Evolutionary conservation across 2,329 filamentous ascomycete species (phyloP), one percentile per base, ranked within the genome.

Genomic region (Arthrinium puccinioides): DNA sequence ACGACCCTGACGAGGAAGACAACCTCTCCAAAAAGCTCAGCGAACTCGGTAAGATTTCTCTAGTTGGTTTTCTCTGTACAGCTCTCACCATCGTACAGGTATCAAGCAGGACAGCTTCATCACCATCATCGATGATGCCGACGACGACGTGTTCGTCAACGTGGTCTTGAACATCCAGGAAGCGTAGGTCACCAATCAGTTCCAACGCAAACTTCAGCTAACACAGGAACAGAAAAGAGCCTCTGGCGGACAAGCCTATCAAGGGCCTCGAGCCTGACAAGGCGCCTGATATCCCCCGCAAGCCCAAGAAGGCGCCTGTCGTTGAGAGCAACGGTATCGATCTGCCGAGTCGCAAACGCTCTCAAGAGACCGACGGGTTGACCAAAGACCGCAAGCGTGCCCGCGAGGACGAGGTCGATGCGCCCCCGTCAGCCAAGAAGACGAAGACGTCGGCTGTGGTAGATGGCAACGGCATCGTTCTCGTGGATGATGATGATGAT

Each of bases 1-100:
- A 94, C 51, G 92, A 97, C 51, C 76, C 82, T 1, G 92, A 97
- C 39, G 78, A 94, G 52, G 87, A 87, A 5, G 86, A 94, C 40
- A 94, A 96, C 51, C 66, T 97, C 1, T 60, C 69, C 1, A 94
- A 87, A 66, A 88, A 84, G 43, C 72, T 98, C 35, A 70, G 62
- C 19, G 85, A 95, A 15, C 70, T 96, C 8, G 85, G 78, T 76
- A 66, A 49, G 64, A 43, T 11, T 19, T 18, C 3, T 28, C 18
- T 11, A 13, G 14, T 4, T 15, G 18, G 9, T 18, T 16, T 33
- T 10, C 4, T 9, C 3, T 23, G n/a, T 33, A 16, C 2, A 6
- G 21, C 31, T 33, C 15, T 23, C 20, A 23, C 8, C 13, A 4
- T n/a, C 28, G 11, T 28, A 8, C 43, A 80, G 76, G 82, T 9